Percentiles rank a stretch among this genome's conserved stretches.
Evolutionary conservation across 2,329 filamentous ascomycete genomes (phyloP).

Genomic region (Cercospora zeae-maydis): DNA sequence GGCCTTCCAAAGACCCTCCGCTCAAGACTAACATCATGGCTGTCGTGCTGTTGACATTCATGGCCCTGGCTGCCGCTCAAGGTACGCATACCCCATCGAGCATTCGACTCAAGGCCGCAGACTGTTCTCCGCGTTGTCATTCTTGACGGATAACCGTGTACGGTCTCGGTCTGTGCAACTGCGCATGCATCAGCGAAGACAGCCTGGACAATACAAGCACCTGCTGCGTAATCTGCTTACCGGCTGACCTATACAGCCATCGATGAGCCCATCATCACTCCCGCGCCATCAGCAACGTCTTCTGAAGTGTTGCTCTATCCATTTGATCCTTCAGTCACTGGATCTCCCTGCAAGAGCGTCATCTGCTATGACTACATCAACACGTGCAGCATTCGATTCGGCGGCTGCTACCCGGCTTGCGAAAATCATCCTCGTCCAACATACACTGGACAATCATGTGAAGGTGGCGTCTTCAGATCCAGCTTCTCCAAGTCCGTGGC

Average conservation of each 20-base stretch:
- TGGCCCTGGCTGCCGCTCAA: not conserved
- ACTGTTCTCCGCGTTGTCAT: no score
- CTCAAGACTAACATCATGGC: not conserved
- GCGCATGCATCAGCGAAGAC: not conserved
- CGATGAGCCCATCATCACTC: not conserved
- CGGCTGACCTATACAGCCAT: not conserved
- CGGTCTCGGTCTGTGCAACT: not conserved
- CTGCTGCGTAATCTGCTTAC: not conserved
- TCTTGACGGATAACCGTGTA: no score
- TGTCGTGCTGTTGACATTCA: not conserved
- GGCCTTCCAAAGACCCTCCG: no score
- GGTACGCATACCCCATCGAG: not conserved
- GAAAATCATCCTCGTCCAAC: constrained; percentile 21
- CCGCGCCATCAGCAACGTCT: not conserved
- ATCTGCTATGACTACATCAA: constrained; percentile 29
- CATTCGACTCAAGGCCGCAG: not conserved
- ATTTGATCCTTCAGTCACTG: not conserved
- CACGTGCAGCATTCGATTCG: constrained; percentile 26
- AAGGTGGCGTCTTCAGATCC: constrained; percentile 7
- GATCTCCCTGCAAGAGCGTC: constrained; percentile 9
- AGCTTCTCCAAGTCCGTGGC: constrained; percentile 9
- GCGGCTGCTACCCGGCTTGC: constrained; percentile 28
- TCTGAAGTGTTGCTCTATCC: constrained; percentile 1
- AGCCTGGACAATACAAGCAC: no score
- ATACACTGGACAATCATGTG: constrained; percentile 24